Conservation (phyloP, 371 early-diverging fungal genomes). For the Circinella minor region DNA sequence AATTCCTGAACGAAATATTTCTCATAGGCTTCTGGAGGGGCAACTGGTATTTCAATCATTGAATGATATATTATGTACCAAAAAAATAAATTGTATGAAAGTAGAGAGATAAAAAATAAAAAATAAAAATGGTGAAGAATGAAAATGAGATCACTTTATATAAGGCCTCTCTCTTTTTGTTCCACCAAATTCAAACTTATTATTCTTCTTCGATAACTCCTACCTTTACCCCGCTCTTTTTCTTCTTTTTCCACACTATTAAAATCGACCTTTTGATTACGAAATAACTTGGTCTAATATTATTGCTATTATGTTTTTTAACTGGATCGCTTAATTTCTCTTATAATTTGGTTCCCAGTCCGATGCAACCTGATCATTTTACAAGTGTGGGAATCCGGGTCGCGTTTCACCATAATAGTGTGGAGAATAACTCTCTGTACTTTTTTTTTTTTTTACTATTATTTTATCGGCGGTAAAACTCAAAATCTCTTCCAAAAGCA, state of each 20-base stretch:
- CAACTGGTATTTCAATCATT: slow-evolving; percentile 36
- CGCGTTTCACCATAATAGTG: not conserved
- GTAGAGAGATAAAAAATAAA: not conserved
- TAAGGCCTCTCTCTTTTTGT: not conserved
- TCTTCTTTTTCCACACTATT: too few species aligned
- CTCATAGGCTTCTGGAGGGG: slow-evolving; percentile 30
- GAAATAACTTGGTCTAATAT: too few species aligned
- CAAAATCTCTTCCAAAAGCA: not conserved
- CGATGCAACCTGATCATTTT: not conserved
- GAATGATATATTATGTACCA: not conserved
- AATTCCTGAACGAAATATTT: slow-evolving; percentile 46
- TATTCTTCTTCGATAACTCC: not conserved
- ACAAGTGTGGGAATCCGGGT: slow-evolving; percentile 1
- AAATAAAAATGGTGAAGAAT: too few species aligned
- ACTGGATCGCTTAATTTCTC: not conserved
- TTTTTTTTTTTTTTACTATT: too few species aligned
- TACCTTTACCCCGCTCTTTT: not conserved
- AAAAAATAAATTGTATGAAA: too few species aligned
- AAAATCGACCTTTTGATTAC: too few species aligned
- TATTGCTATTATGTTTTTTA: too few species aligned
- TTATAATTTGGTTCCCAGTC: slow-evolving; percentile 3
- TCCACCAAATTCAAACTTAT: too few species aligned
- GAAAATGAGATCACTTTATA: not conserved
- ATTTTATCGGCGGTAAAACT: not conserved
- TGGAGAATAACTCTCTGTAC: too few species aligned